Conservation (phyloP, 2,329 filamentous ascomycete genomes). For the Grosmannia serpens region DNA sequence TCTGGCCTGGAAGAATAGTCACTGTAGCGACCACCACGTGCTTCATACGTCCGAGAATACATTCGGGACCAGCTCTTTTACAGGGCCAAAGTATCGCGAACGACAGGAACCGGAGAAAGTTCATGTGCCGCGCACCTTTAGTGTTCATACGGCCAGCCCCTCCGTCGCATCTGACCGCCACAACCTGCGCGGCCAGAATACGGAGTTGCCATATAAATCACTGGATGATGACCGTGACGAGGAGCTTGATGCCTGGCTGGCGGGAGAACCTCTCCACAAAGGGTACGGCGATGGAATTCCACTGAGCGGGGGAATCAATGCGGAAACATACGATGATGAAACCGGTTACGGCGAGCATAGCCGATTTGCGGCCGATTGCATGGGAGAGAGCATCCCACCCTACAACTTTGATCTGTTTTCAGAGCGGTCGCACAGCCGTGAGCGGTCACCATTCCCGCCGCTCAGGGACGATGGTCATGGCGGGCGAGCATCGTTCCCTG, state of each 20-base stretch:
- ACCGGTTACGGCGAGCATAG: not conserved
- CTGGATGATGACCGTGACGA: not conserved
- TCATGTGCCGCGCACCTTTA: slow-evolving; percentile 5
- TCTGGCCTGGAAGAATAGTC: not conserved
- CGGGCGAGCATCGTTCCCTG: not conserved
- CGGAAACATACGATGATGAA: not conserved
- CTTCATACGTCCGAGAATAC: no score
- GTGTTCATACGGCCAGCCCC: slow-evolving; percentile 9
- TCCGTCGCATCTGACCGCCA: not conserved
- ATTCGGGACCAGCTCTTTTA: not conserved
- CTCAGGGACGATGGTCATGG: not conserved
- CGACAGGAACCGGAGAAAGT: not conserved
- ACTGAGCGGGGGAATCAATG: no score
- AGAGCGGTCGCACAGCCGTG: not conserved
- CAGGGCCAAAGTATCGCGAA: not conserved
- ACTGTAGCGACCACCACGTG: not conserved
- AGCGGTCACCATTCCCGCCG: not conserved
- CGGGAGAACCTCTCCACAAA: not conserved
- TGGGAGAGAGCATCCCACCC: not conserved
- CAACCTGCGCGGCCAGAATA: no score
- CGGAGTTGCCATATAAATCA: not conserved
- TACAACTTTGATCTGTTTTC: slow-evolving; percentile 10
- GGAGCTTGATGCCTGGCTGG: slow-evolving; percentile 2
- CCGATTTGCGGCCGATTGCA: not conserved
- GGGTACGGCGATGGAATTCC: not conserved